Evolutionary conservation across 371 early-diverging fungal genomes (phyloP).

Genomic region (Lichtheimia ornata): DNA sequence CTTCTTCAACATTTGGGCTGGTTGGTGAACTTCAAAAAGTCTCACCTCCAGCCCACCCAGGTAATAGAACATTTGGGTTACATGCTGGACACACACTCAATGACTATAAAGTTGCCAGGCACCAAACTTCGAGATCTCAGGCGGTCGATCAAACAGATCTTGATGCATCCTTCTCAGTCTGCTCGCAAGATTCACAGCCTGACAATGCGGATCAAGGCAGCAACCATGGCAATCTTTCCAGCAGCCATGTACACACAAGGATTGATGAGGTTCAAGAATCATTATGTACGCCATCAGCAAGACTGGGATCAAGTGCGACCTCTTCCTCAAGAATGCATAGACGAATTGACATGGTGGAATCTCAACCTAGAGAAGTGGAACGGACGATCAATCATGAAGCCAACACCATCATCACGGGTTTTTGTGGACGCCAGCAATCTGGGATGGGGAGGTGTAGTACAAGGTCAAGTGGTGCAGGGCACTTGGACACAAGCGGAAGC

Average conservation of each 20-base stretch:
- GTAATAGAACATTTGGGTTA: too few species aligned
- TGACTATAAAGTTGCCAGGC: too few species aligned
- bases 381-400: slow-evolving; percentile 10
- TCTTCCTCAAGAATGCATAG: slow-evolving; percentile 10
- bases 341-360: slow-evolving; percentile 16
- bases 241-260: slow-evolving; percentile 13
- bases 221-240: slow-evolving; percentile 27
- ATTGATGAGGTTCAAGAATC: slow-evolving; percentile 11
- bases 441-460: slow-evolving; percentile 17
- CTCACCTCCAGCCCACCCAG: too few species aligned
- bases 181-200: slow-evolving; percentile 19
- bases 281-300: background rate
- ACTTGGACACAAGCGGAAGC: background rate
- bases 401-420: slow-evolving; percentile 4
- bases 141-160: background rate
- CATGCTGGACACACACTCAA: too few species aligned
- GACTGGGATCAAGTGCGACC: background rate
- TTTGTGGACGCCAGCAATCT: slow-evolving; percentile 25
- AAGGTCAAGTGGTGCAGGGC: background rate
- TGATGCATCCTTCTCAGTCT: background rate
- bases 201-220: slow-evolving; percentile 25
- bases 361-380: slow-evolving; percentile 15
- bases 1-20: too few species aligned
- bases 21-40: too few species aligned
- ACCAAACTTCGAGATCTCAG: too few species aligned